phyloP scores from a whole-genome alignment of 2,329 filamentous ascomycete genomes.

The Ophiostoma piceae region DNA sequence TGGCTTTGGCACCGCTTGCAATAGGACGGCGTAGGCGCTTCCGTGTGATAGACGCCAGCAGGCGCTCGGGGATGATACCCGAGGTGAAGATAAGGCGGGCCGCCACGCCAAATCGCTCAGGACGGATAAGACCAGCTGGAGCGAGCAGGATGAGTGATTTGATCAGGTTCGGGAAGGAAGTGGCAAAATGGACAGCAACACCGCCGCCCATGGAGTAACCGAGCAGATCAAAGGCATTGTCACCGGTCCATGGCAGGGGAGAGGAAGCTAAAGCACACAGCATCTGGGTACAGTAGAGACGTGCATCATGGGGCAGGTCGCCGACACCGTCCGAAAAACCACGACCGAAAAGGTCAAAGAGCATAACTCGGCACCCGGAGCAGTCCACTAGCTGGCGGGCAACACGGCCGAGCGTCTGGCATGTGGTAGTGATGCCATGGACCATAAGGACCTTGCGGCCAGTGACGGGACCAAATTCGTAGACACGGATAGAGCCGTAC shows the following conservation, averaged over 20 bases:
- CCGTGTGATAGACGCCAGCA: constrained; percentile 47
- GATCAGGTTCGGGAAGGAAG: constrained; percentile 65
- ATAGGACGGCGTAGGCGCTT: constrained; percentile 48
- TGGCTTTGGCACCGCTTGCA: constrained; percentile 34
- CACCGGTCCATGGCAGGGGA: constrained; percentile 60
- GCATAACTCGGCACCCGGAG: constrained; percentile 71
- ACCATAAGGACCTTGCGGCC: constrained; percentile 72
- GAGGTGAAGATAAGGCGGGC: constrained; percentile 51
- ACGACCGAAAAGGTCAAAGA: constrained; percentile 69
- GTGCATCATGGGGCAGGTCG: constrained; percentile 65
- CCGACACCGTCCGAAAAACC: constrained; percentile 62
- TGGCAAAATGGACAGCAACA: constrained; percentile 68
- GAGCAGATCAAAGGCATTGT: constrained; percentile 56
- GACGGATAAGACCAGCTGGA: constrained; percentile 66
- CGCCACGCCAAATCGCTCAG: constrained; percentile 46
- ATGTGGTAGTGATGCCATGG: constrained; percentile 80
- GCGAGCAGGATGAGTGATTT: constrained; percentile 69
- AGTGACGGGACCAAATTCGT: constrained; percentile 72
- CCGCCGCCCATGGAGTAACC: constrained; percentile 82
- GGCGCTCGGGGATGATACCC: constrained; percentile 48
- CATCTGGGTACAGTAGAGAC: constrained; percentile 68
- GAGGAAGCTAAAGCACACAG: constrained; percentile 66
- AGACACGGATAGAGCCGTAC: constrained; percentile 70
- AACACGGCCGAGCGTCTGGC: constrained; percentile 63
- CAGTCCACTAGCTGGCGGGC: constrained; percentile 58